Percentiles rank a stretch among this genome's conserved stretches.
These are phyloP conservation scores for Xylariaceae sp. DNA, from an alignment of 2,329 filamentous ascomycete genomes.

Conservation along the genomic window DNA sequence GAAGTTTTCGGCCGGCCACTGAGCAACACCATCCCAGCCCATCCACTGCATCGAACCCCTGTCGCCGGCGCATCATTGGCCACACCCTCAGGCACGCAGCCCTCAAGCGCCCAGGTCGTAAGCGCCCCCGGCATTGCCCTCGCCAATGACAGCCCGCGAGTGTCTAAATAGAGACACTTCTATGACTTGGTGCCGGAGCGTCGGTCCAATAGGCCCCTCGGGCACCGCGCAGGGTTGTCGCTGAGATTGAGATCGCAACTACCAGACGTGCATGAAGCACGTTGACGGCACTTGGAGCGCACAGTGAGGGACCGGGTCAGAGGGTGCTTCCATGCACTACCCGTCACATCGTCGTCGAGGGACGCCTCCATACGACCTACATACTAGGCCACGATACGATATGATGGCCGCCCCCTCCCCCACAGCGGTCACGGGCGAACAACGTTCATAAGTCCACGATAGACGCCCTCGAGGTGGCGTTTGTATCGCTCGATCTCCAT, in stretches of 20 bases:
- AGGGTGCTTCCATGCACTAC: slow-evolving; percentile 17
- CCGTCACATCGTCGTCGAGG: slow-evolving; percentile 18
- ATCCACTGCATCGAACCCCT: slow-evolving; percentile 11
- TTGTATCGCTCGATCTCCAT: slow-evolving; percentile 14
- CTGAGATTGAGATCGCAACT: slow-evolving; percentile 6
- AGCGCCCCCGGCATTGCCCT: background rate
- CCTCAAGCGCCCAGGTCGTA: slow-evolving; percentile 14
- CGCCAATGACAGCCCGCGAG: too few relatives aligned
- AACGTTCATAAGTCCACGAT: slow-evolving; percentile 14
- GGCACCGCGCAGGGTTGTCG: slow-evolving; percentile 1
- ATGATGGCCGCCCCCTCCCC: too few relatives aligned
- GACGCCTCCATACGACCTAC: too few relatives aligned
- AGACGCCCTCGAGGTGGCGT: slow-evolving; percentile 12
- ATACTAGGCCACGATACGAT: too few relatives aligned
- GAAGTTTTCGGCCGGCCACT: background rate
- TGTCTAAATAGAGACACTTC: too few relatives aligned
- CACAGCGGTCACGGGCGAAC: too few relatives aligned
- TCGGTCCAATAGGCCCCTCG: slow-evolving; percentile 15
- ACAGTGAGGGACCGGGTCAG: background rate
- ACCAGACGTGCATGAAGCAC: slow-evolving; percentile 16
- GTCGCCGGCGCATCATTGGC: slow-evolving; percentile 14
- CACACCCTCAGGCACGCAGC: background rate
- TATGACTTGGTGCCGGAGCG: slow-evolving; percentile 18
- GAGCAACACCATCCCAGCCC: background rate
- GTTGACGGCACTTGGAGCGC: background rate